Evolutionary conservation across 73 alveolate species (phyloP), one percentile per base, ranked within the genome.

Genomic region (Breviolum minutum): DNA sequence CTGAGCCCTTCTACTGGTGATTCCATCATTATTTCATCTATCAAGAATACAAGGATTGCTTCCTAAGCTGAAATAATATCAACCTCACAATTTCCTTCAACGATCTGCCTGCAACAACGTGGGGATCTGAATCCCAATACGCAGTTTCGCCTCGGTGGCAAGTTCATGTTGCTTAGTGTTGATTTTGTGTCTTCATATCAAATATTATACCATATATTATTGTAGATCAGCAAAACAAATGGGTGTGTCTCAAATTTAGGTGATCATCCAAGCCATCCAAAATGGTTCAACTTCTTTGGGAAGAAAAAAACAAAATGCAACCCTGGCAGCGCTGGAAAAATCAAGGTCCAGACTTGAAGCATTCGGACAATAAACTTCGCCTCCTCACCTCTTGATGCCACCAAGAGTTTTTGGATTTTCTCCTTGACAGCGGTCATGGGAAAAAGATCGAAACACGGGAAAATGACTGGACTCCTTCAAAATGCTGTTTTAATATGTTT

Each of bases 101-200:
- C 69, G 7, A 2, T 29, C 70, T 54, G n/a, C 97, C 99, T 94
- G 99, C 84, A 94, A 61, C 60, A 94, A 83, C 27, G 99, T 94
- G 24, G 99, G 99, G 40, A 94, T 94, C 77, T 94, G 99, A 19
- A 94, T 94, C 32, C 99, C 99, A 27, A 94, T 94, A 13, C 99
- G 99, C 61, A 94, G 99, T 92, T 94, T 94, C 60, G 99, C 97
- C 97, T 89, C 19, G 61, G 77, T 6, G 32, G 83, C 83, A 14
- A 27, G 32, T 13, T 10, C 83, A 73, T 22, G 32, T 73, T 24
- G 77, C 8, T 40, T 40, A 40, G 3, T 40, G 54, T 40, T 40
- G 54, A 40, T 40, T 40, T 40, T 40, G 54, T 40, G 54, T 40
- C 5, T 40, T 40, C 54, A 40, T 40, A 40, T 40, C 54, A 40